A percentile compares a stretch with the other conserved stretches of the same genome.
Conservation (phyloP, 2,329 filamentous ascomycete genomes). For the Curvularia eragrostidis region DNA sequence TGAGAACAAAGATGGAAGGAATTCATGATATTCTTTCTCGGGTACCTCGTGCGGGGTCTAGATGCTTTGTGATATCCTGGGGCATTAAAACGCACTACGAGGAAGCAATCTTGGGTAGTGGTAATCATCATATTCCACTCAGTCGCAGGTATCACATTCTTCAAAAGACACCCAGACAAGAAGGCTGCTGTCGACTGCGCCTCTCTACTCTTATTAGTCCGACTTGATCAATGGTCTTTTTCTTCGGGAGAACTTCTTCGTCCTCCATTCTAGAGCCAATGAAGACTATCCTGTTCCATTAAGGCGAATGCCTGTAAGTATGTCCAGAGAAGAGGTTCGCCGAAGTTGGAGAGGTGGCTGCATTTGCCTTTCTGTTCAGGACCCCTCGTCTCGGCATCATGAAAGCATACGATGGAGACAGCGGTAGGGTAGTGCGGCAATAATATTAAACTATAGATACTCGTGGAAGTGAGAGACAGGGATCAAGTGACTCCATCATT, state of each 20-base stretch:
- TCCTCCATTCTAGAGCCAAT: background rate
- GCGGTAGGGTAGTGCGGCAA: background rate
- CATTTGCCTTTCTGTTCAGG: background rate
- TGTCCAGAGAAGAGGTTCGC: background rate
- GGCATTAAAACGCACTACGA: background rate
- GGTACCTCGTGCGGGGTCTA: background rate
- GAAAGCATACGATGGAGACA: background rate
- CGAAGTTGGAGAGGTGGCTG: background rate
- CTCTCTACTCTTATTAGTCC: background rate
- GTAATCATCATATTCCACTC: background rate
- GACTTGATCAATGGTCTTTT: background rate
- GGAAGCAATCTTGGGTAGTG: background rate
- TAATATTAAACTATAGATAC: background rate
- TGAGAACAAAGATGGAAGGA: background rate
- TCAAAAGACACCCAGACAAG: background rate
- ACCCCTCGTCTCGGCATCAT: background rate
- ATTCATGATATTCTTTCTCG: constrained; percentile 2
- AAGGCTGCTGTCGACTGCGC: background rate
- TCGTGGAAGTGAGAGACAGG: no score
- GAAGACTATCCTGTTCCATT: background rate
- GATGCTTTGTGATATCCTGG: background rate
- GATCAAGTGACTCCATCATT: background rate
- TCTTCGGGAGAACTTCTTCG: background rate
- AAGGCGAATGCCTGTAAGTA: background rate
- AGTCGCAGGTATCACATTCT: background rate